Evolutionary conservation across 495 filamentous ascomycete genomes (phyloP), one percentile per base, ranked within the genome.

Genomic region (Parathielavia appendiculata): DNA sequence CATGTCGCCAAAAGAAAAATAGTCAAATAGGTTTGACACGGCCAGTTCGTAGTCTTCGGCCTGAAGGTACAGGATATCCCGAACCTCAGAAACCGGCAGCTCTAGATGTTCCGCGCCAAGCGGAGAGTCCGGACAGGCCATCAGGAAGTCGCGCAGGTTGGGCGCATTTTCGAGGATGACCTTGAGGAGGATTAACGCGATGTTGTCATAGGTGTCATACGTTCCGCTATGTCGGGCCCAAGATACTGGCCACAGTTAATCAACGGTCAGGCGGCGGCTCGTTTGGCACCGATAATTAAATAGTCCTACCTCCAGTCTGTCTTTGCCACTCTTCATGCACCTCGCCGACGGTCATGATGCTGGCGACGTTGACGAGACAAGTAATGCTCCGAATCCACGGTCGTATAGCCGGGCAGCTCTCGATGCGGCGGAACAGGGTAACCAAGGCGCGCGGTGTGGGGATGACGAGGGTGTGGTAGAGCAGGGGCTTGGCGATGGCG

Each of bases 401-500:
- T n/a, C 56, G 30, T 20, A 69, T 62, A n/a, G 63, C 61, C 4
- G 62, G 67, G 7, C 60, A 56, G 19, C 9, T 36, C 40, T 57
- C 49, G 39, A 70, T 39, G 11, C 62, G 67, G 39, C 39, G 58
- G 22, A 47, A 57, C 13, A 71, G 61, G 1, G 53, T 57, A 41
- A 71, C 60, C 4, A 71, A 60, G 19, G 58, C 55, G 16, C 30
- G 36, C 5, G 61, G 59, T 54, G 61, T 61, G 49, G 45, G 56
- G 41, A 71, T 64, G 51, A 71, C 60, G 56, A 71, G 47, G 45
- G 63, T 68, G 57, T 66, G 66, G 58, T 62, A 71, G 17, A 71
- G 66, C 30, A 65, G 44, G 9, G 67, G 69, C 58, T 58, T 63
- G 41, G 66, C 62, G 51, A 71, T 50, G 63, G 63, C 61, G 26